Evolutionary conservation across 805 yeast species (phyloP).

Genomic region (Debaryomyces castellii): DNA sequence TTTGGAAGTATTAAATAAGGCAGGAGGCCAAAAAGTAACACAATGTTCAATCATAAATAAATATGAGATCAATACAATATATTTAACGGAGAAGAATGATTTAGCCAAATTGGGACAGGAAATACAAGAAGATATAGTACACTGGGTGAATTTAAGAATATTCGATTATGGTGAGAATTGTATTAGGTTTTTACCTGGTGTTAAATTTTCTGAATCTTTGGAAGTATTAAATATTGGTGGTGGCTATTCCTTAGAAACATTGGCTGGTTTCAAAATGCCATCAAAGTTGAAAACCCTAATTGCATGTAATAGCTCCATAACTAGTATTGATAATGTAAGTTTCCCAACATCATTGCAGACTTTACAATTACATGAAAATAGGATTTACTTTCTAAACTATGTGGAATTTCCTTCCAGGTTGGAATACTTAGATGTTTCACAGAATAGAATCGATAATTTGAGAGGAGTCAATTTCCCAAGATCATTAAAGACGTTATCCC

Average conservation of each 20-base stretch:
- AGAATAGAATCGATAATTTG: conserved; percentile 39
- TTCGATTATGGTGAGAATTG: conserved; percentile 40
- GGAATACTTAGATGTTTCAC: conserved; percentile 32
- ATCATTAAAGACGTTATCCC: conserved; percentile 24
- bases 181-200: conserved; percentile 38
- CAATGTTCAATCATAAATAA: conserved; percentile 42
- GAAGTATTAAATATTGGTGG: conserved; percentile 41
- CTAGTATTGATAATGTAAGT: conserved; percentile 33
- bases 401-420: conserved; percentile 37
- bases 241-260: conserved; percentile 36
- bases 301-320: conserved; percentile 34
- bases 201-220: conserved; percentile 36
- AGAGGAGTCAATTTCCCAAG: conserved; percentile 38
- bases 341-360: conserved; percentile 33
- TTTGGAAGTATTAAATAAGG: conserved; percentile 18
- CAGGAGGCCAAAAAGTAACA: conserved; percentile 26
- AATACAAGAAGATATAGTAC: conserved; percentile 32
- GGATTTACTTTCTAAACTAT: conserved; percentile 36
- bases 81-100: conserved; percentile 34
- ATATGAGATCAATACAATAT: conserved; percentile 31
- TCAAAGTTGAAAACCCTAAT: conserved; percentile 24
- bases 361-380: conserved; percentile 36
- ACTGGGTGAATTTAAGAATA: conserved; percentile 32
- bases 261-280: conserved; percentile 41
- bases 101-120: conserved; percentile 32